These are phyloP conservation scores for Brettanomyces nanus DNA, from an alignment of 805 yeast species.

Conservation along the genomic window DNA sequence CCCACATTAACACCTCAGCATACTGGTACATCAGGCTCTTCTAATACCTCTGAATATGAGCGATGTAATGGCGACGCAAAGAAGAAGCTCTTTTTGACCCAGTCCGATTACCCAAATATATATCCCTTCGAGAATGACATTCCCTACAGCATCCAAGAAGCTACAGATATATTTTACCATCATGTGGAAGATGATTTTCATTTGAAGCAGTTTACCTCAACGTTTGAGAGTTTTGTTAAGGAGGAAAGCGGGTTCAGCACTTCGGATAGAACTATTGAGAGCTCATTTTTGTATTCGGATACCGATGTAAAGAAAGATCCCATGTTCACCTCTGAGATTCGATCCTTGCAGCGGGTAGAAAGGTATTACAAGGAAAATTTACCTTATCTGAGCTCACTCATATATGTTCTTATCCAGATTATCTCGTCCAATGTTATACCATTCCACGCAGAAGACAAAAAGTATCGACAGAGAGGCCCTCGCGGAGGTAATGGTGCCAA, in stretches of 20 bases:
- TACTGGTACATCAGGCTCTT: constrained; percentile 20
- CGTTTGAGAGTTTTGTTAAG: constrained; percentile 59
- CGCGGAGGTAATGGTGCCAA: too few relatives aligned
- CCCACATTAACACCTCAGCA: constrained; percentile 54
- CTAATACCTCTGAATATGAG: constrained; percentile 23
- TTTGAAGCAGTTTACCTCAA: constrained; percentile 64
- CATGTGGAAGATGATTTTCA: constrained; percentile 60
- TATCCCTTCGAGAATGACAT: constrained; percentile 29
- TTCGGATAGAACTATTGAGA: constrained; percentile 18
- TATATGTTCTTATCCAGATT: constrained; percentile 54
- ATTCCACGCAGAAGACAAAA: constrained; percentile 15
- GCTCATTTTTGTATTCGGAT: constrained; percentile 15
- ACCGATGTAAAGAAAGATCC: constrained; percentile 29
- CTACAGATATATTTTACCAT: constrained; percentile 55
- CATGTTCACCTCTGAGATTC: constrained; percentile 27
- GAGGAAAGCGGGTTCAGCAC: constrained; percentile 50
- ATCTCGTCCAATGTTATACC: constrained; percentile 41
- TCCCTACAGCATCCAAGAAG: constrained; percentile 76
- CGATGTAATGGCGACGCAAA: constrained; percentile 24
- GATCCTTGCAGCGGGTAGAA: constrained; percentile 49
- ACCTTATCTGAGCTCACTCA: constrained; percentile 53
- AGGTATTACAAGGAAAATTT: constrained; percentile 45
- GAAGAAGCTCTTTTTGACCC: constrained; percentile 26
- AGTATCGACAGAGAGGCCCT: constrained; percentile 14
- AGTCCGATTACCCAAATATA: constrained; percentile 25